These are phyloP conservation scores for Diversispora eburnea DNA, from an alignment of 192 early-diverging fungal species.

Conservation along the genomic window DNA sequence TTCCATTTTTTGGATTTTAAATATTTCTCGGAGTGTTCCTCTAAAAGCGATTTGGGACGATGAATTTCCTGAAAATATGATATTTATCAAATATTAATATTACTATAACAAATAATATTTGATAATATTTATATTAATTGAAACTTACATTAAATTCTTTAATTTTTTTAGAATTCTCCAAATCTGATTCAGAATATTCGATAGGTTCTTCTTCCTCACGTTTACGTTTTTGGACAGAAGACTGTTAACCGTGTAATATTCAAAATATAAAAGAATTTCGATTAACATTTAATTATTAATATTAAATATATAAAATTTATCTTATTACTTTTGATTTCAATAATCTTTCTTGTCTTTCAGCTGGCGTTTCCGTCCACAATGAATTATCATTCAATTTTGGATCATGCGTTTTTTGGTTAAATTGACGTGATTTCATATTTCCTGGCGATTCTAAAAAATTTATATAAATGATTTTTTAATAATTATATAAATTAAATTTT, in stretches of 20 bases:
- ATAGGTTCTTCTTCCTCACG: constrained; percentile 28
- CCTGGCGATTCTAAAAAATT: constrained; percentile 7
- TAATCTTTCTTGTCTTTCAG: constrained; percentile 43
- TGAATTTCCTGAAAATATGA: constrained; percentile 37
- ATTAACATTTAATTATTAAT: too few relatives aligned
- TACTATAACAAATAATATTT: not conserved
- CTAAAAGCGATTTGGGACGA: constrained; percentile 44
- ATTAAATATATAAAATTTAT: too few relatives aligned
- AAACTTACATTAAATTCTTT: constrained; percentile 36
- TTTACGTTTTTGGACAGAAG: constrained; percentile 8
- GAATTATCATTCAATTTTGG: constrained; percentile 44
- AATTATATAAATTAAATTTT: not conserved
- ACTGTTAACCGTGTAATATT: not conserved
- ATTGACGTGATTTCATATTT: constrained; percentile 43
- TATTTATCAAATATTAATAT: not conserved
- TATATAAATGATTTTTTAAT: not conserved
- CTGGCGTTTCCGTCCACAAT: constrained; percentile 57
- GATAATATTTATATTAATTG: not conserved
- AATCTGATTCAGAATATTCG: constrained; percentile 32
- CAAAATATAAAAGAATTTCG: too few relatives aligned
- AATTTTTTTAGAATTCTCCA: constrained; percentile 32
- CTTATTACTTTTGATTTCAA: constrained; percentile 18
- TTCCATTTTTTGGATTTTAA: constrained; percentile 41
- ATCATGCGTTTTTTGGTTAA: constrained; percentile 38
- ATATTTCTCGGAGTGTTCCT: constrained; percentile 40